A percentile compares a stretch with the other conserved stretches of the same genome.
phyloP scores from a whole-genome alignment of 2,329 filamentous ascomycete genomes.

The Neofusicoccum kwambonambiense region DNA sequence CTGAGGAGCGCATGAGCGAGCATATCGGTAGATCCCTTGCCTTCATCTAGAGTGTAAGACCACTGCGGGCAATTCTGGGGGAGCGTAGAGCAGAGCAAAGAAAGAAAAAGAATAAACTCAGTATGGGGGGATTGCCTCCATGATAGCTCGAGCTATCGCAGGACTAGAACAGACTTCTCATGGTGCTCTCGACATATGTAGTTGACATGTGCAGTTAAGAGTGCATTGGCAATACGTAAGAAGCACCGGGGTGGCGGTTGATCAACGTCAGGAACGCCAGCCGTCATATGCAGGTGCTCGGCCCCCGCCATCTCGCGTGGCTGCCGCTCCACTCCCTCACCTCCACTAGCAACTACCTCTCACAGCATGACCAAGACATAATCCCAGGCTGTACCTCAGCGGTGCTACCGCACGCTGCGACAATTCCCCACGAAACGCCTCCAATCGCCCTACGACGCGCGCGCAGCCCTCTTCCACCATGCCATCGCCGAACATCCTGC shows the following conservation, averaged over 20 bases:
- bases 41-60: constrained; percentile 4
- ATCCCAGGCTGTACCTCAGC: background rate
- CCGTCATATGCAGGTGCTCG: background rate
- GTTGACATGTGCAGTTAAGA: no score
- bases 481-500: constrained; percentile 17
- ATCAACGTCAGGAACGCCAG: background rate
- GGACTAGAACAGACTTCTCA: no score
- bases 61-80: background rate
- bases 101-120: background rate
- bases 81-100: background rate
- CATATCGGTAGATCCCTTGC: constrained; percentile 2
- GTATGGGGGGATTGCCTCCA: no score
- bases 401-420: background rate
- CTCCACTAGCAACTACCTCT: background rate
- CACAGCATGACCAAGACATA: background rate
- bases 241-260: background rate
- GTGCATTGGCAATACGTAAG: background rate
- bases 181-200: no score
- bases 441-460: background rate
- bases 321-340: background rate
- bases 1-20: constrained; percentile 6
- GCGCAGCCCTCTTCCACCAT: background rate
- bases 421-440: background rate
- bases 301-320: constrained; percentile 7
- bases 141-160: no score